Evolutionary conservation across 352 stramenopile species (phyloP), one percentile per base, ranked within the genome.

Genomic region (Phytophthora litchii): DNA sequence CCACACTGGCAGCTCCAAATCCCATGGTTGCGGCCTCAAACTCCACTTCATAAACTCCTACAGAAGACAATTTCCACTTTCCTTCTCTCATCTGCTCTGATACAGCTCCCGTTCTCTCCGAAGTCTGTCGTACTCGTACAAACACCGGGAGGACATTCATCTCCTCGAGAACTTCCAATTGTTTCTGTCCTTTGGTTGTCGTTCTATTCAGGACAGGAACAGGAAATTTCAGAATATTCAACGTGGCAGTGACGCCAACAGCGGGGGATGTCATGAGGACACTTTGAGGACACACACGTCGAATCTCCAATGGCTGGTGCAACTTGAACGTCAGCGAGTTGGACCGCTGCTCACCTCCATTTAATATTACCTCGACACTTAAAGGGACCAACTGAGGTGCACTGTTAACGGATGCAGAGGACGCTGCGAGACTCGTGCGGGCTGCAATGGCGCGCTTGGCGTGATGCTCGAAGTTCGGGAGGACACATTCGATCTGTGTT

Each of bases 161-260:
- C 17, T 89, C 76, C 3, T 63, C 62, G 3, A 86, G 63, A 2
- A 35, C 40, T 31, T 70, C 23, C 9, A 60, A 13, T 12, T 38
- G 25, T 17, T 49, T 53, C 0, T 63, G 40, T 50, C 32, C 19
- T 66, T 42, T 23, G 7, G 19, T 27, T 19, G 42, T 54, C 55
- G 35, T 21, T 50, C 31, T 48, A 47, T 51, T 16, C 19, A 64
- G 34, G 19, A 45, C 36, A 13, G 58, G 49, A 4, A 29, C 50
- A 9, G 76, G 72, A 4, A 89, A 54, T 16, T 83, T 83, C 34
- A 91, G 57, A 17, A 89, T 55, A 27, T 91, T 89, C 12, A 86
- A 62, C 31, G 79, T 88, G 8, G 59, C 50, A 0, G 64, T 83
- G 51, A 83, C 43, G 3, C 47, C 60, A 11, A 71, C 69, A 5